Evolutionary conservation across 2,329 filamentous ascomycete genomes (phyloP), one percentile per base, ranked within the genome.

Genomic region (Tetracladium maxilliforme): DNA sequence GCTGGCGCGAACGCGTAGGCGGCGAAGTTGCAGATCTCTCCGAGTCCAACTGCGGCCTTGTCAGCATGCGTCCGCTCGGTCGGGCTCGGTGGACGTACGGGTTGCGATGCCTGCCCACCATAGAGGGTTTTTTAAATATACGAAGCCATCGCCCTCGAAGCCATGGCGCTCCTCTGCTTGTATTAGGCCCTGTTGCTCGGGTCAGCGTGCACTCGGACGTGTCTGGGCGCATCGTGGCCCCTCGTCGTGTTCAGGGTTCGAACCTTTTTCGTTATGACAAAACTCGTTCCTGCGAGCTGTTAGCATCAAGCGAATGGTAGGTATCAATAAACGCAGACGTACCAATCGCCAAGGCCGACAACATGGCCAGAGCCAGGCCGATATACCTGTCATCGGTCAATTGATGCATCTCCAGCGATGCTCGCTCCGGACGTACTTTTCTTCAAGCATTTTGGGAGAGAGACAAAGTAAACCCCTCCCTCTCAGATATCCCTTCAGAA

Each of bases 231-330:
- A 16, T 22, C 14, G 15, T 22, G 15, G 7, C 10, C 19, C 10
- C 9, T 12, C 11, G 16, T 33, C 18, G 32, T 23, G 22, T 25
- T 24, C n/a, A 10, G 21, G 23, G 16, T 31, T 48, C 55, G 50
- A 58, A 90, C 81, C 69, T 94, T 95, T 59, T 98, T 98, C 23
- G 92, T 98, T 44, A 98, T 94, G 39, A 98, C 87, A 52, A 98
- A 98, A 66, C 86, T 93, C 25, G 82, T 84, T 45, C 84, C 83
- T 90, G 40, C 18, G 16, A 25, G 29, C 17, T 21, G 26, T 34
- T 21, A 33, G 26, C 27, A n/a, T 26, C 25, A 18, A 24, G 22
- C 23, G 21, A 23, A 17, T 14, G 22, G 34, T 16, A 33, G 30
- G 22, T 20, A 19, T 28, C 21, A 22, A 30, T 21, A 30, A 19